phyloP scores from a whole-genome alignment of 2,329 filamentous ascomycete species.

The Colletotrichum cordylinicola region DNA sequence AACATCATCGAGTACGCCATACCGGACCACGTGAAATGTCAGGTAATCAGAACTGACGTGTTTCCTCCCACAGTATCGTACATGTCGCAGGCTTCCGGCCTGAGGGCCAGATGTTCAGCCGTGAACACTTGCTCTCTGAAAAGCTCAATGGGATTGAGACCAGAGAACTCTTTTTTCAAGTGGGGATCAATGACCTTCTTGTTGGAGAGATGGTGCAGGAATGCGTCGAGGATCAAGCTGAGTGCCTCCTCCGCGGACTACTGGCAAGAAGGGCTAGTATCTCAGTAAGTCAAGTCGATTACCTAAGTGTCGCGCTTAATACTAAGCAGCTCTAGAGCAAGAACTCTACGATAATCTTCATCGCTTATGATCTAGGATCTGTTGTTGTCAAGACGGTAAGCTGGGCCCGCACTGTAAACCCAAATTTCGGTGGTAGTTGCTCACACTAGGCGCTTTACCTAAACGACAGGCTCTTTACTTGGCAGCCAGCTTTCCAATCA shows the following conservation, averaged over 20 bases:
- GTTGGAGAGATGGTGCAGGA: too few species aligned
- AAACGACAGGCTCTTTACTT: neutral
- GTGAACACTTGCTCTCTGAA: too few species aligned
- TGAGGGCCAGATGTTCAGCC: too few species aligned
- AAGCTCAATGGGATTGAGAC: too few species aligned
- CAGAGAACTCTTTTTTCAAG: too few species aligned
- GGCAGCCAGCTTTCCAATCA: neutral
- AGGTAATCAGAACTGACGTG: too few species aligned
- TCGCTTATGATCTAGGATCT: neutral
- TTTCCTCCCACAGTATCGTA: too few species aligned
- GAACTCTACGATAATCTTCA: accelerated
- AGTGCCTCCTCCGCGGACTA: neutral
- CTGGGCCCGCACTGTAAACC: neutral
- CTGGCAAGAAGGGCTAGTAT: neutral
- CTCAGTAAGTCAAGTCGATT: neutral
- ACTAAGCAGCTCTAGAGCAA: neutral
- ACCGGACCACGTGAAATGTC: too few species aligned
- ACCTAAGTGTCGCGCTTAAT: accelerated
- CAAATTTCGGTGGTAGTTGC: neutral
- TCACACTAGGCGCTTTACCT: accelerated
- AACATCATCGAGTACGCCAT: too few species aligned
- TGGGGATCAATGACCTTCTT: too few species aligned
- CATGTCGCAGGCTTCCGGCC: too few species aligned
- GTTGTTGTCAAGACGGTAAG: neutral
- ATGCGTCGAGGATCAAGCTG: too few species aligned